Percentiles rank a stretch among this genome's conserved stretches.
These are phyloP conservation scores for Closterium sp. DNA, from an alignment of 139 green algal species.

Conservation along the genomic window DNA sequence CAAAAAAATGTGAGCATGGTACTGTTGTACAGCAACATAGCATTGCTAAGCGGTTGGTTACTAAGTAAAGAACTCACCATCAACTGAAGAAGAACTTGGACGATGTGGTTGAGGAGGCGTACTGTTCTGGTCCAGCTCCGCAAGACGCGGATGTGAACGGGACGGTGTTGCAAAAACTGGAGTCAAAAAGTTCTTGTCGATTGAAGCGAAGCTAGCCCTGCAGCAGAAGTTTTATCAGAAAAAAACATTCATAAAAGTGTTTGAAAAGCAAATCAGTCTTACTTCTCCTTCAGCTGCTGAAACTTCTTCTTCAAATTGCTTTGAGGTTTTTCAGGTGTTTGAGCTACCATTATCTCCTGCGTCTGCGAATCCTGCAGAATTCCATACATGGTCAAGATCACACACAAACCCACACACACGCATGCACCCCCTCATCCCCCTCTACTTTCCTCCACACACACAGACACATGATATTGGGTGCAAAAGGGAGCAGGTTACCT, in stretches of 20 bases:
- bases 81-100: not conserved
- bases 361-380: not conserved
- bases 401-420: no score
- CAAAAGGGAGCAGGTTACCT: not conserved
- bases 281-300: not conserved
- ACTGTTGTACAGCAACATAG: no score
- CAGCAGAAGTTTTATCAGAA: not conserved
- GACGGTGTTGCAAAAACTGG: not conserved
- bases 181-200: not conserved
- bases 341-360: not conserved
- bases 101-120: not conserved
- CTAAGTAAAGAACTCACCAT: not conserved
- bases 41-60: not conserved
- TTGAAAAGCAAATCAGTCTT: not conserved
- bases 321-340: not conserved
- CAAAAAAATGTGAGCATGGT: not conserved
- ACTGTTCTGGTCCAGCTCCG: not conserved
- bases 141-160: not conserved
- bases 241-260: no score
- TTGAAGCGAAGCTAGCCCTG: not conserved
- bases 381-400: no score
- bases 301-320: not conserved
- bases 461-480: no score
- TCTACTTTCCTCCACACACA: no score
- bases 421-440: no score